Evolutionary conservation across 2,329 filamentous ascomycete genomes (phyloP).

Genomic region (Periconia digitata): DNA sequence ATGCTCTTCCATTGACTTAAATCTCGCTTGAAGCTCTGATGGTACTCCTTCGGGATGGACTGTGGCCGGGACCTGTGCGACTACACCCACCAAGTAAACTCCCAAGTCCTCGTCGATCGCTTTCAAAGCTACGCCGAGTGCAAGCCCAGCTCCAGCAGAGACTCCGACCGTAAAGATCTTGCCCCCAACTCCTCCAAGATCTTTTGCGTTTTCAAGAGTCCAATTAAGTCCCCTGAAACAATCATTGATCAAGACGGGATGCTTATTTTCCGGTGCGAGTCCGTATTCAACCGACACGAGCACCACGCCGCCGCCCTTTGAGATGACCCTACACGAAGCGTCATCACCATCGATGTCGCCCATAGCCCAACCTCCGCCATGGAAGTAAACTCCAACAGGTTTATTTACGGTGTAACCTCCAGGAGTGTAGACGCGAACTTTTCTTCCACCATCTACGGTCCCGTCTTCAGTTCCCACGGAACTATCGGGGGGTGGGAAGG

Average conservation of each 20-base stretch:
- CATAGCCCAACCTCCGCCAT: slow-evolving; percentile 44
- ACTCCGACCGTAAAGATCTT: slow-evolving; percentile 41
- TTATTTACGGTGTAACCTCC: slow-evolving; percentile 29
- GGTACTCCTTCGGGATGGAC: slow-evolving; percentile 43
- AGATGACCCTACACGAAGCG: slow-evolving; percentile 24
- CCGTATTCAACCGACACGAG: slow-evolving; percentile 41
- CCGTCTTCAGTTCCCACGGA: slow-evolving; percentile 35
- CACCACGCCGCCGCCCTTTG: slow-evolving; percentile 28
- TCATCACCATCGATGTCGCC: slow-evolving; percentile 40
- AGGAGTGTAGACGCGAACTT: slow-evolving; percentile 40
- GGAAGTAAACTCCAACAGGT: slow-evolving; percentile 39
- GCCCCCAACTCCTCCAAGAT: slow-evolving; percentile 22
- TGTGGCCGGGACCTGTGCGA: slow-evolving; percentile 41
- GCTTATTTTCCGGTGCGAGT: slow-evolving; percentile 38
- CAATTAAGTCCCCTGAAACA: slow-evolving; percentile 38
- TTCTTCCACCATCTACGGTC: slow-evolving; percentile 25
- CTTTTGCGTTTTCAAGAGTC: slow-evolving; percentile 29
- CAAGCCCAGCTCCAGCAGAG: slow-evolving; percentile 45
- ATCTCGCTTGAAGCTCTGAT: slow-evolving; percentile 34
- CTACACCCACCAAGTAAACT: slow-evolving; percentile 41
- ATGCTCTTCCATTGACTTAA: slow-evolving; percentile 42
- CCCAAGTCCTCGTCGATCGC: slow-evolving; percentile 41
- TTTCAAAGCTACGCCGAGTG: slow-evolving; percentile 40
- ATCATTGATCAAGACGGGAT: slow-evolving; percentile 38
- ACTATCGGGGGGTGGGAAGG: slow-evolving; percentile 33